These are phyloP conservation scores for Phanerochaete carnosa DNA, from an alignment of 768 basidiomycete species.

Conservation along the genomic window DNA sequence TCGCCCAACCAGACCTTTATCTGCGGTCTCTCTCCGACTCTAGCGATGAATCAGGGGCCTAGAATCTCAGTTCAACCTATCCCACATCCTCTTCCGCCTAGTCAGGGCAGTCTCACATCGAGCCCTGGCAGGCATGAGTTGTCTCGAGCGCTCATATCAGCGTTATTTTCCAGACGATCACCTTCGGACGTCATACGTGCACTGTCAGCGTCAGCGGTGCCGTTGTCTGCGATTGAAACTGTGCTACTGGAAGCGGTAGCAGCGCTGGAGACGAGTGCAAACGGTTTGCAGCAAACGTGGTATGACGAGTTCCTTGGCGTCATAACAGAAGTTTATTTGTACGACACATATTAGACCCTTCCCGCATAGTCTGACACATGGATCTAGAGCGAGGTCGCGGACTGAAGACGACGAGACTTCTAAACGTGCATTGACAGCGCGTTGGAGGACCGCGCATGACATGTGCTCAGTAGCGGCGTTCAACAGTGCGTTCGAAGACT, in stretches of 20 bases:
- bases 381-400: conserved; percentile 30
- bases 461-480: conserved; percentile 61
- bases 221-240: conserved; percentile 41
- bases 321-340: conserved; percentile 37
- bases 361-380: background rate
- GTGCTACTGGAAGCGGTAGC: conserved; percentile 45
- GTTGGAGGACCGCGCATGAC: conserved; percentile 65
- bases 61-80: conserved; percentile 16
- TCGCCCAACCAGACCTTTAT: conserved; percentile 62
- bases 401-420: conserved; percentile 30
- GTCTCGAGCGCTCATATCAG: conserved; percentile 27
- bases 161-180: conserved; percentile 50
- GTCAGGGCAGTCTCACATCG: background rate
- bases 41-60: conserved; percentile 7
- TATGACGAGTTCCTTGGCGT: conserved; percentile 52
- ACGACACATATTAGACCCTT: conserved; percentile 1
- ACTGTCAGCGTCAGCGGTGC: conserved; percentile 41
- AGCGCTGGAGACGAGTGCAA: conserved; percentile 42
- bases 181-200: conserved; percentile 58
- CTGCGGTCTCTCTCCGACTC: conserved; percentile 48
- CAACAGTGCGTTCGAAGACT: conserved; percentile 63
- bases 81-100: conserved; percentile 11
- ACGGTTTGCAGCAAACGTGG: conserved; percentile 37
- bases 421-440: conserved; percentile 37
- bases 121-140: conserved; percentile 13